These are phyloP conservation scores for Phascolomyces articulosus DNA, from an alignment of 371 early-diverging fungal genomes.

Conservation along the genomic window DNA sequence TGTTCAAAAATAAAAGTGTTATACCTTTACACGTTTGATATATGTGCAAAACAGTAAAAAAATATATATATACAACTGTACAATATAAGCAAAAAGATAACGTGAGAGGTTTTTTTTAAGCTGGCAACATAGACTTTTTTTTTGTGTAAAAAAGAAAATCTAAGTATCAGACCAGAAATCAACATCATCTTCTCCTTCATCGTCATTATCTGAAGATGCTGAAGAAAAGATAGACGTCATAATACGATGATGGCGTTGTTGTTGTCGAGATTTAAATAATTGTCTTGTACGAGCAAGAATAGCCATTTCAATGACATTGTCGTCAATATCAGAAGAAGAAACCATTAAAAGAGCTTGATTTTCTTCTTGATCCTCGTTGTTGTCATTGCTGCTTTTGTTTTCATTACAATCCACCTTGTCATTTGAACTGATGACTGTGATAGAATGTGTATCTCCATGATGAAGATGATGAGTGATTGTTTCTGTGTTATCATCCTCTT, in stretches of 20 bases:
- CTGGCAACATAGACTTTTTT: too few relatives aligned
- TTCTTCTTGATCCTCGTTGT: background rate
- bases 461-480: background rate
- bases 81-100: too few relatives aligned
- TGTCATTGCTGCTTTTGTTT: background rate
- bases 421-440: background rate
- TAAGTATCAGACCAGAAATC: slow-evolving; percentile 6
- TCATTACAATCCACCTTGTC: background rate
- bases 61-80: too few relatives aligned
- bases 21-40: too few relatives aligned
- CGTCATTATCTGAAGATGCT: background rate
- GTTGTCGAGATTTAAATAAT: background rate
- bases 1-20: too few relatives aligned
- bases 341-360: slow-evolving; percentile 9
- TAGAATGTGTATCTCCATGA: too few relatives aligned
- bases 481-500: background rate
- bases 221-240: background rate
- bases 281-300: slow-evolving; percentile 7
- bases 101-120: too few relatives aligned
- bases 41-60: too few relatives aligned
- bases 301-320: slow-evolving; percentile 13
- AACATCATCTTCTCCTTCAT: slow-evolving; percentile 1
- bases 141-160: background rate
- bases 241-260: background rate
- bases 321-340: slow-evolving; percentile 10